Evolutionary conservation across 306 rosid genomes (phyloP).

Genomic region (Vicia faba): DNA sequence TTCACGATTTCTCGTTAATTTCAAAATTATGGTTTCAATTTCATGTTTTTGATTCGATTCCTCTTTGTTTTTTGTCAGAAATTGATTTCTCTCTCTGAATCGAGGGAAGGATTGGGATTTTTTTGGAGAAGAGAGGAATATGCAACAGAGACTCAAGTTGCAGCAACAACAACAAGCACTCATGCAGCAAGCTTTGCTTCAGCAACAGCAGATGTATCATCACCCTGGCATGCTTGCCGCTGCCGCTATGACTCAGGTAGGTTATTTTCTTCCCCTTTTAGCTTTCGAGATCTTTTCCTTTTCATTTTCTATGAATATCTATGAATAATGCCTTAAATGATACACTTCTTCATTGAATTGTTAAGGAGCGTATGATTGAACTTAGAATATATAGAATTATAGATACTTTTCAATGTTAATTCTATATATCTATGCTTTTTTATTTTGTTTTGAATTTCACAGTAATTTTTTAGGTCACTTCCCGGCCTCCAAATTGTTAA

Average conservation of each 20-base stretch:
- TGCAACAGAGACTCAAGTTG: slow-evolving; percentile 71
- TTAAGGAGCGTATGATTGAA: too few relatives aligned
- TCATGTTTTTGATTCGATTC: not conserved
- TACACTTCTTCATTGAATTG: not conserved
- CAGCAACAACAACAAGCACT: slow-evolving; percentile 74
- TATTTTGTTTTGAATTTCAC: not conserved
- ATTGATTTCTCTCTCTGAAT: slow-evolving; percentile 26
- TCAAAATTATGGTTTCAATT: not conserved
- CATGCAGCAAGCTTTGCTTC: slow-evolving; percentile 78
- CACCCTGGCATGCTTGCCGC: slow-evolving; percentile 80
- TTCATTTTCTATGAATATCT: not conserved
- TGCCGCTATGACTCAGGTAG: slow-evolving; percentile 82
- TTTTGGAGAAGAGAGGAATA: slow-evolving; percentile 36
- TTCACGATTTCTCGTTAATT: not conserved
- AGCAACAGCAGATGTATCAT: slow-evolving; percentile 74
- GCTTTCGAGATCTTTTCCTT: not conserved
- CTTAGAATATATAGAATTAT: not conserved
- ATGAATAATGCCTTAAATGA: not conserved
- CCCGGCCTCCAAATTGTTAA: not conserved
- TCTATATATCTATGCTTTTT: not conserved
- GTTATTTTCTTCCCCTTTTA: slow-evolving; percentile 9
- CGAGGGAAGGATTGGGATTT: not conserved
- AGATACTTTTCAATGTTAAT: not conserved
- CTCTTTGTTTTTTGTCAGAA: slow-evolving; percentile 6
- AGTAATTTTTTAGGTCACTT: slow-evolving; percentile 2